Evolutionary conservation across 1,139 yeast species (phyloP).

Genomic region (Pichia sp.): DNA sequence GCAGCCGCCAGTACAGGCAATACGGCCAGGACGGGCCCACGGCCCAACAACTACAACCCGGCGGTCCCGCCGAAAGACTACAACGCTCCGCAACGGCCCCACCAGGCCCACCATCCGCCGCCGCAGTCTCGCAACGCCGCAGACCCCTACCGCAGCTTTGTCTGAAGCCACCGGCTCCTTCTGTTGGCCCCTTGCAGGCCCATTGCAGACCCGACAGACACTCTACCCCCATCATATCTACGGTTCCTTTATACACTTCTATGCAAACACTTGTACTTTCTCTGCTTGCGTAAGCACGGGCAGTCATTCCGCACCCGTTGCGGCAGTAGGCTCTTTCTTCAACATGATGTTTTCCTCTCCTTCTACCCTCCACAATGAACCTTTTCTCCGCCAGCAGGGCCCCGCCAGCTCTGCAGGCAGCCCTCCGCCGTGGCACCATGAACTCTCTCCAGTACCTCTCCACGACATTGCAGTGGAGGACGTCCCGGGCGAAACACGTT

Average conservation of each 20-base stretch:
- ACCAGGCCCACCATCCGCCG: neutral
- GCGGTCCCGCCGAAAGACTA: constrained; percentile 3
- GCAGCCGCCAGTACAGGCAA: neutral
- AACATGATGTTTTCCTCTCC: too few relatives aligned
- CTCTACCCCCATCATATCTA: too few relatives aligned
- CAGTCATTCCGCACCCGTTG: too few relatives aligned
- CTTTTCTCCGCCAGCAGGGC: neutral
- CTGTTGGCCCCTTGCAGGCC: neutral
- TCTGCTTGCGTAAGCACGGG: too few relatives aligned
- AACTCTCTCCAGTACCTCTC: constrained; percentile 4
- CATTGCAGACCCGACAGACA: too few relatives aligned
- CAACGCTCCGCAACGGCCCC: constrained; percentile 1
- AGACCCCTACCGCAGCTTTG: neutral
- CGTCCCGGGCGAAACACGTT: neutral
- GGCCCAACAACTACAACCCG: neutral
- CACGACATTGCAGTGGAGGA: neutral
- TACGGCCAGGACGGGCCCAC: too few relatives aligned
- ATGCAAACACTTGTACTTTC: too few relatives aligned
- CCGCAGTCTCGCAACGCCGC: neutral
- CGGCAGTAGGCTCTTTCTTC: too few relatives aligned
- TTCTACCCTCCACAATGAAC: too few relatives aligned
- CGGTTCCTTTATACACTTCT: too few relatives aligned
- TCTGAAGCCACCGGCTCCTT: neutral
- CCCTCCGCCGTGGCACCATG: constrained; percentile 1
- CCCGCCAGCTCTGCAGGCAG: neutral